Conservation (phyloP, 208 protist species). For the Kentomonas sorsogonicus region DNA sequence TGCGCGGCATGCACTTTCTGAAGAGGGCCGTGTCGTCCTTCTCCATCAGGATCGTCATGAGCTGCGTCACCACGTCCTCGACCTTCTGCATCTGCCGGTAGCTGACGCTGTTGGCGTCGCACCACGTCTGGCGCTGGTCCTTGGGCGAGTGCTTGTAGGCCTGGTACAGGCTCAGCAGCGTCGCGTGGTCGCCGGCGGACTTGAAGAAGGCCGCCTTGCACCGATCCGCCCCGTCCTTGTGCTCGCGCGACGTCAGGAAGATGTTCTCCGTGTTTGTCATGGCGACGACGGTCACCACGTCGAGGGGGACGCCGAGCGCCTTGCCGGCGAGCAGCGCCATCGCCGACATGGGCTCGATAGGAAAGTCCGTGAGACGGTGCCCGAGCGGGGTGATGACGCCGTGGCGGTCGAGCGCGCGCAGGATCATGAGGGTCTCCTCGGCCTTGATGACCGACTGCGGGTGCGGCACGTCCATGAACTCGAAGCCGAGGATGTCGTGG, state of each 20-base stretch:
- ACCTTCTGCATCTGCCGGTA: slow-evolving; percentile 81
- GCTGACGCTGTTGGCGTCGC: slow-evolving; percentile 74
- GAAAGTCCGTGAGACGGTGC: slow-evolving; percentile 95
- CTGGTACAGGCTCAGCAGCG: slow-evolving; percentile 75
- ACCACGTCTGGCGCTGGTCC: slow-evolving; percentile 70
- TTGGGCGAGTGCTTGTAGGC: slow-evolving; percentile 58
- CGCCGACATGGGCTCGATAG: slow-evolving; percentile 95
- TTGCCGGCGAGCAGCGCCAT: slow-evolving; percentile 95
- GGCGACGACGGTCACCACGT: slow-evolving; percentile 93
- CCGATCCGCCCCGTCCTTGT: slow-evolving; percentile 68
- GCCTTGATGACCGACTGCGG: slow-evolving; percentile 85
- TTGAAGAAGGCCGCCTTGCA: slow-evolving; percentile 67
- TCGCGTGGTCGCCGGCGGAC: slow-evolving; percentile 84
- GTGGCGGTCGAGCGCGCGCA: slow-evolving; percentile 91
- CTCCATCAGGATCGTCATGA: slow-evolving; percentile 52
- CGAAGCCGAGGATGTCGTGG: slow-evolving; percentile 95
- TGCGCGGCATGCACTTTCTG: slow-evolving; percentile 1
- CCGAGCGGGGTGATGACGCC: slow-evolving; percentile 88
- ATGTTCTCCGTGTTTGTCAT: slow-evolving; percentile 89
- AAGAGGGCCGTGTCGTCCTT: slow-evolving; percentile 48
- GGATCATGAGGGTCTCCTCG: slow-evolving; percentile 90
- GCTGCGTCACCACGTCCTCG: slow-evolving; percentile 79
- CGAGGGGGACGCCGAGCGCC: slow-evolving; percentile 91
- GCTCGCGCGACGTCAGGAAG: slow-evolving; percentile 68
- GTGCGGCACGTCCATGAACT: slow-evolving; percentile 98